Percentiles rank a stretch among this genome's conserved stretches.
These are phyloP conservation scores for Lavandula angustifolia DNA, from an alignment of 257 asterid genomes.

Conservation along the genomic window DNA sequence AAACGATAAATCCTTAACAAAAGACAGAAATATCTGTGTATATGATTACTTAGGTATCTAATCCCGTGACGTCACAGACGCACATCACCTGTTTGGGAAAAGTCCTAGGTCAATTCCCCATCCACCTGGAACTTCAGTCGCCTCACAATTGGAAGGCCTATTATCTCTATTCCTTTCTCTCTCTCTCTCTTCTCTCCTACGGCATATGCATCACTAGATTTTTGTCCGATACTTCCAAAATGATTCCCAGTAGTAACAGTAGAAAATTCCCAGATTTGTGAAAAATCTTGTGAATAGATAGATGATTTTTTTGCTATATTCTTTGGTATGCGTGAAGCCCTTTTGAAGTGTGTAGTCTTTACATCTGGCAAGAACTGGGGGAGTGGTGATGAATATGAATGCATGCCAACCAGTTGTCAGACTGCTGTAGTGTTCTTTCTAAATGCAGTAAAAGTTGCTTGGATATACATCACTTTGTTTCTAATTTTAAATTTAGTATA, in stretches of 20 bases:
- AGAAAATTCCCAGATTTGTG: not conserved
- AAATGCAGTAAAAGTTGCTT: slow-evolving; percentile 7
- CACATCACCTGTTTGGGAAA: slow-evolving; percentile 23
- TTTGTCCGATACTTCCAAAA: slow-evolving; percentile 27
- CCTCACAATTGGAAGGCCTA: slow-evolving; percentile 20
- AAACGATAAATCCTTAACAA: not conserved
- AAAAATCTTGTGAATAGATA: too few species aligned
- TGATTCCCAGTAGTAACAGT: slow-evolving; percentile 11
- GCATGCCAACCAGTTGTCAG: slow-evolving; percentile 36
- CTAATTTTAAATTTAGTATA: not conserved
- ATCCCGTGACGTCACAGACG: slow-evolving; percentile 27
- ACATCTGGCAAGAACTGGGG: slow-evolving; percentile 29
- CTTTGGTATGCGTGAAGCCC: not conserved
- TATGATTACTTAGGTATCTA: slow-evolving; percentile 16
- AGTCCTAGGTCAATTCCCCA: slow-evolving; percentile 24
- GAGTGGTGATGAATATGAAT: slow-evolving; percentile 16
- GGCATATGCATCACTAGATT: slow-evolving; percentile 11
- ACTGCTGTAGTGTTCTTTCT: not conserved
- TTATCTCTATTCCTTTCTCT: too few species aligned
- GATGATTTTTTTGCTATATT: too few species aligned
- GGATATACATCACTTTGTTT: slow-evolving; percentile 10
- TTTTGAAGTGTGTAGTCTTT: slow-evolving; percentile 4
- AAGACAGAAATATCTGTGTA: slow-evolving; percentile 21
- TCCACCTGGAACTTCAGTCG: slow-evolving; percentile 32
- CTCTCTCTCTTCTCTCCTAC: slow-evolving; percentile 1